Evolutionary conservation across 345 rosid species (phyloP).

Genomic region (Arabis hirsuta): DNA sequence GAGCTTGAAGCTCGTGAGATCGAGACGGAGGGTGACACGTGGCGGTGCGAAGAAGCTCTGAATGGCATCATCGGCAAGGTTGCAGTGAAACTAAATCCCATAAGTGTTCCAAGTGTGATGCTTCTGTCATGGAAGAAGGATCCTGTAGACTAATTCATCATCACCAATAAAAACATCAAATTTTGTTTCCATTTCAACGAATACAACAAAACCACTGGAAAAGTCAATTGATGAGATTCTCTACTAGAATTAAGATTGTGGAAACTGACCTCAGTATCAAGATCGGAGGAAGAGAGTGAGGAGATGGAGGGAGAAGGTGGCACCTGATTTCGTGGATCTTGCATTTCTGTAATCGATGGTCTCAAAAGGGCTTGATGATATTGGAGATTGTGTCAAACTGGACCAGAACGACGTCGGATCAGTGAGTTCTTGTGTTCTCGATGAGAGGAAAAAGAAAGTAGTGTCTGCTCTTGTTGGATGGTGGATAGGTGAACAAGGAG

Average conservation of each 20-base stretch:
- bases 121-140: slow-evolving; percentile 97
- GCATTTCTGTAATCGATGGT: slow-evolving; percentile 41
- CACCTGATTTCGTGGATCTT: slow-evolving; percentile 58
- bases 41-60: slow-evolving; percentile 63
- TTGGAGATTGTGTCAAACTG: neutral
- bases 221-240: neutral
- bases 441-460: slow-evolving; percentile 35
- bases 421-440: neutral
- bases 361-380: slow-evolving; percentile 1
- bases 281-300: slow-evolving; percentile 92
- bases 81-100: slow-evolving; percentile 85
- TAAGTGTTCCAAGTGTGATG: slow-evolving; percentile 87
- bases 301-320: slow-evolving; percentile 77
- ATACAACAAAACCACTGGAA: neutral
- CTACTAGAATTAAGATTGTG: neutral
- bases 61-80: slow-evolving; percentile 50
- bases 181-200: neutral
- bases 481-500: slow-evolving; percentile 34
- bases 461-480: slow-evolving; percentile 11
- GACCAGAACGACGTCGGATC: slow-evolving; percentile 22
- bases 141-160: slow-evolving; percentile 71
- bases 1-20: slow-evolving; percentile 35
- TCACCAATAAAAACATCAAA: slow-evolving; percentile 8
- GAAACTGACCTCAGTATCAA: slow-evolving; percentile 80
- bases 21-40: slow-evolving; percentile 43